Base-by-base conservation (phyloP, 163 green algal genomes). In the Smithsoniella earleae region DNA sequence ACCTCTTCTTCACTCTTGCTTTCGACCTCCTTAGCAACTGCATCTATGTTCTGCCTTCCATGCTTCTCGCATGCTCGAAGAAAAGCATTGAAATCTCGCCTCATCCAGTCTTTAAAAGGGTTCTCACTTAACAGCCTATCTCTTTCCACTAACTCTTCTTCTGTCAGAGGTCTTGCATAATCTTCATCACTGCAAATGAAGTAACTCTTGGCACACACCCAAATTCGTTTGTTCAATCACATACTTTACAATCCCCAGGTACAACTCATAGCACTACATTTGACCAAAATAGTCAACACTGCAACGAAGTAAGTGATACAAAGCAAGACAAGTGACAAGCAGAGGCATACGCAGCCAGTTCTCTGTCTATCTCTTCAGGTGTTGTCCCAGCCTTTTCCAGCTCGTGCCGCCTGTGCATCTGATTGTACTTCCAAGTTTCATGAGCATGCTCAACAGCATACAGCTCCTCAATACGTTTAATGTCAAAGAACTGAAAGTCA, bases 401-500 rank as follows among this genome's bases (percentile, higher is more conserved):
- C 25, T 69, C 58, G 16, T 69, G 58, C 0, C 58, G 58, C 30
- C 58, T 30, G 25, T 86, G 77, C 33, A 73, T 73, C 74, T 82
- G 77, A 46, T 81, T 40, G 73, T 89, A 80, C 79, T 85, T 84
- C 82, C 85, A 82, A 75, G 86, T 62, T 78, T 95, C 87, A 49
- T 83, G 78, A 3, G 74, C 73, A 63, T 92, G 76, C 81, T 98
- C 90, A 85, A 92, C 94, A 65, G 96, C 89, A 74, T 90, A 96
- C 36, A 98, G 82, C 82, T 92, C 87, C 20, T 72, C 66, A 37
- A 88, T 75, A 34, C 91, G 83, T 45, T 66, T 38, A 13, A 77
- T 79, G 79, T 98, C 86, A 86, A 91, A 98, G 86, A 98, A 98
- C 83, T 98, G 94, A 83, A 96, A 97, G 80, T 98, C 94, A 69